Percentiles rank a stretch among this genome's conserved stretches.
phyloP scores from a whole-genome alignment of 2,329 filamentous ascomycete genomes.

The Tolypocladium tropicale region DNA sequence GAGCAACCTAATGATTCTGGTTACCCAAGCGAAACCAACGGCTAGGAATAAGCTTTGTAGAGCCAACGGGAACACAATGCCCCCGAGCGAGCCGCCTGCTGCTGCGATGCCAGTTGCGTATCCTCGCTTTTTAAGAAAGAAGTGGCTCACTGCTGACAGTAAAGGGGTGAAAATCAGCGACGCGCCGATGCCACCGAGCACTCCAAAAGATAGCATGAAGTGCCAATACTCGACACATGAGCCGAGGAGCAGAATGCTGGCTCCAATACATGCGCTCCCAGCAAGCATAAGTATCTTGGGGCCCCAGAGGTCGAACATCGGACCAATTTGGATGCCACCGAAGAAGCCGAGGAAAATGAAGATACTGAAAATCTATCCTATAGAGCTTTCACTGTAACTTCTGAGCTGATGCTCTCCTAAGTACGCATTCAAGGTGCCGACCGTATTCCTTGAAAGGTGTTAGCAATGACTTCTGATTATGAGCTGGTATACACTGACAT shows the following conservation, averaged over 20 bases:
- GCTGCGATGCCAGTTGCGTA: background rate
- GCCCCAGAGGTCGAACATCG: slow-evolving; percentile 69
- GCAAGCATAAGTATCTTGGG: slow-evolving; percentile 54
- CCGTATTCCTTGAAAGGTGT: background rate
- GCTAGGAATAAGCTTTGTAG: background rate
- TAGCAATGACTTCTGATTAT: background rate
- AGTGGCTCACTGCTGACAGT: background rate
- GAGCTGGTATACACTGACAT: background rate
- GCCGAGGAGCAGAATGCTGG: slow-evolving; percentile 31
- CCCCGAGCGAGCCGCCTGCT: background rate
- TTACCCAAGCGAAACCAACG: background rate
- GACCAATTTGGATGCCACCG: slow-evolving; percentile 71
- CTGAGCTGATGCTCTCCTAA: slow-evolving; percentile 61
- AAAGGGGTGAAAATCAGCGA: background rate
- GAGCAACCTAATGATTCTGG: background rate
- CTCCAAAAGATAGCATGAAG: background rate
- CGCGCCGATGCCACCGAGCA: background rate
- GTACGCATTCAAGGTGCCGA: slow-evolving; percentile 55
- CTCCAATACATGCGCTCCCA: slow-evolving; percentile 52
- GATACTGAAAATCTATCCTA: slow-evolving; percentile 81
- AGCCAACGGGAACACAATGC: background rate
- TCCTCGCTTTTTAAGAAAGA: background rate
- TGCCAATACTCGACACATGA: background rate
- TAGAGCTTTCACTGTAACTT: slow-evolving; percentile 53
- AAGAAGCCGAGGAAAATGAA: slow-evolving; percentile 78